A percentile compares a stretch with the other conserved stretches of the same genome.
Conservation (phyloP, 148 eudicot species). For the Rhododendron vialii region DNA sequence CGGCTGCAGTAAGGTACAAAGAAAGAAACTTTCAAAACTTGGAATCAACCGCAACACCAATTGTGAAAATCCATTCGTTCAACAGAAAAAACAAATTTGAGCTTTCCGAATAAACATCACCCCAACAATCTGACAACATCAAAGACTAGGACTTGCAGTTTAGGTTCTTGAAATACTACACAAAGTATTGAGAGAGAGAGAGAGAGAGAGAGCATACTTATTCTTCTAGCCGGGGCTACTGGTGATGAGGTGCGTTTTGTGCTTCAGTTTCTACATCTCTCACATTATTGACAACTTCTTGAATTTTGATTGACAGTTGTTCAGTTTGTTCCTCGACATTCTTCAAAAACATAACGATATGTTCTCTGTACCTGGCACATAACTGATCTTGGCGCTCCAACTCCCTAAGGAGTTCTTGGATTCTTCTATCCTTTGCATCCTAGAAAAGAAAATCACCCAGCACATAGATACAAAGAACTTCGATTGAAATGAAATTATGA, state of each 20-base stretch:
- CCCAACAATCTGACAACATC: not conserved
- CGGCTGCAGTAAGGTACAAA: not conserved
- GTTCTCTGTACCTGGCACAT: slow-evolving; percentile 11
- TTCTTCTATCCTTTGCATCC: slow-evolving; percentile 13
- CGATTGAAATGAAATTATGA: not conserved
- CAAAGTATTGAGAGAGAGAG: not conserved
- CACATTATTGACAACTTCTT: slow-evolving; percentile 20
- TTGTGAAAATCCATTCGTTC: not conserved
- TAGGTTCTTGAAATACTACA: not conserved
- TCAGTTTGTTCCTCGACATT: slow-evolving; percentile 21
- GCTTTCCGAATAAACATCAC: not conserved
- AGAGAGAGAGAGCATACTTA: not conserved
- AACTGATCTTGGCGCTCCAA: slow-evolving; percentile 17
- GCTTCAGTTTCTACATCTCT: slow-evolving; percentile 19
- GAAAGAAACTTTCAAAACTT: not conserved
- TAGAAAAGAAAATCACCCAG: slow-evolving; percentile 4
- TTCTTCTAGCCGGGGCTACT: not conserved
- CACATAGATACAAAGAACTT: not conserved
- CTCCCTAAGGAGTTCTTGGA: slow-evolving; percentile 13
- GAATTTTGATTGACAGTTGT: slow-evolving; percentile 18
- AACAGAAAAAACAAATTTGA: not conserved
- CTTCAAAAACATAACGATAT: slow-evolving; percentile 10
- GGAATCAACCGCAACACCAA: not conserved
- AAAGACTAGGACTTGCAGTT: not conserved
- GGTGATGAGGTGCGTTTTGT: not conserved